Conservation (phyloP, 2,329 filamentous ascomycete genomes). For the Fusarium pseudograminearum region DNA sequence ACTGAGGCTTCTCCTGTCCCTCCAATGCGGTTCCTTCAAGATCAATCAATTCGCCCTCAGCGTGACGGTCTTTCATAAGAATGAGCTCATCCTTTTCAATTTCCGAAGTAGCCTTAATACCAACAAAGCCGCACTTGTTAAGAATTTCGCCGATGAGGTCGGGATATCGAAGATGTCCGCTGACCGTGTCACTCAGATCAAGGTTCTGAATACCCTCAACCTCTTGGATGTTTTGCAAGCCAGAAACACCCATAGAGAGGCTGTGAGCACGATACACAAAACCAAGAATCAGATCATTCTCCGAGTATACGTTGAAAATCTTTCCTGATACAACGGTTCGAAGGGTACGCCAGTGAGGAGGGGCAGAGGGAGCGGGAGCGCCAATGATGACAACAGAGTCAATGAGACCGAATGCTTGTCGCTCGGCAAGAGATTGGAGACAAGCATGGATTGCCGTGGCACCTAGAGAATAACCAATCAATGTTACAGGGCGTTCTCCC, state of each 20-base stretch:
- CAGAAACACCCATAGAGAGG: conserved; percentile 85
- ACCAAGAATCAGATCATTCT: conserved; percentile 87
- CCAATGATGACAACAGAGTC: conserved; percentile 88
- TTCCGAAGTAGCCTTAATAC: conserved; percentile 57
- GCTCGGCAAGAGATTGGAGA: conserved; percentile 78
- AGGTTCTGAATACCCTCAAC: conserved; percentile 74
- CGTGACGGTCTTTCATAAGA: conserved; percentile 57
- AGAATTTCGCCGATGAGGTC: conserved; percentile 64
- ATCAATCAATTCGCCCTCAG: conserved; percentile 50
- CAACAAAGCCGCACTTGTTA: conserved; percentile 63
- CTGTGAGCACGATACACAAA: conserved; percentile 89
- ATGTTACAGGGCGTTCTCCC: conserved; percentile 82
- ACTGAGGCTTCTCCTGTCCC: conserved; percentile 23
- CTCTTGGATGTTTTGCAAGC: conserved; percentile 77
- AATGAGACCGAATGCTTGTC: conserved; percentile 84
- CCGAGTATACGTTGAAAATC: conserved; percentile 88
- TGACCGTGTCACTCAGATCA: conserved; percentile 65
- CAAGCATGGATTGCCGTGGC: conserved; percentile 87
- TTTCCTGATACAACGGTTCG: conserved; percentile 83
- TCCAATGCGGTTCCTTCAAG: conserved; percentile 41
- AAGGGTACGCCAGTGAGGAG: conserved; percentile 79
- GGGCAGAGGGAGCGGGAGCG: conserved; percentile 78
- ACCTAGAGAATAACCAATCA: conserved; percentile 86
- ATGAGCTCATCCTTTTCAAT: conserved; percentile 67
- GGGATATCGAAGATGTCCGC: conserved; percentile 66